phyloP scores from a whole-genome alignment of 495 filamentous ascomycete species.

The Talaromyces trachyspermus region DNA sequence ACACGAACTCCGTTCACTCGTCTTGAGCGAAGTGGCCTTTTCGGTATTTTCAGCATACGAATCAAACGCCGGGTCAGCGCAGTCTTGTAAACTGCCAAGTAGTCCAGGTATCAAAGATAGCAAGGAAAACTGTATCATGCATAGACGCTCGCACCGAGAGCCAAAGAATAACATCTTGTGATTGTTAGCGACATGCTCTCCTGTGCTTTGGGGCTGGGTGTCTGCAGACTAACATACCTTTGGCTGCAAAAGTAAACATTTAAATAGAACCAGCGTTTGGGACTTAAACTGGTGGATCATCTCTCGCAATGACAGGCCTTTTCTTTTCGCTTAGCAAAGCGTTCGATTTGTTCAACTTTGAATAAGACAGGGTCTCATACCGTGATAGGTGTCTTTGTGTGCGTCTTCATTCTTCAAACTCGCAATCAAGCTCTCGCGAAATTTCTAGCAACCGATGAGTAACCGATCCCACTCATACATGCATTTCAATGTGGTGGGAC shows the following conservation, averaged over 20 bases:
- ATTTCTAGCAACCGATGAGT: constrained; percentile 51
- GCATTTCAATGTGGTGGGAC: constrained; percentile 13
- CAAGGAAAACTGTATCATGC: constrained; percentile 96
- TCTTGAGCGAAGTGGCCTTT: constrained; percentile 78
- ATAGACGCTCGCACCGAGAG: constrained; percentile 84
- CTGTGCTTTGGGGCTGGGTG: not conserved
- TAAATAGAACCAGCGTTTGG: constrained; percentile 89
- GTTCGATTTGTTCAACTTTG: constrained; percentile 14
- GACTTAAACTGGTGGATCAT: constrained; percentile 88
- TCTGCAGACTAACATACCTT: too few species aligned
- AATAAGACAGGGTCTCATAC: constrained; percentile 30
- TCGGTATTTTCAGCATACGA: constrained; percentile 67
- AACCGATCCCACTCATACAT: not conserved
- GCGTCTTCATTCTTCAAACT: constrained; percentile 60
- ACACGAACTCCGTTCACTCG: constrained; percentile 83
- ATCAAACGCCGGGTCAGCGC: constrained; percentile 83
- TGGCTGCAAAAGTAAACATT: constrained; percentile 85
- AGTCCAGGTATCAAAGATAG: constrained; percentile 91
- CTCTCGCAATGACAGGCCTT: constrained; percentile 78
- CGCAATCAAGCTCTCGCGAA: constrained; percentile 78
- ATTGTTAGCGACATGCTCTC: not conserved
- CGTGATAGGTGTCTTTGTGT: constrained; percentile 79
- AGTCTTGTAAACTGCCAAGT: constrained; percentile 78
- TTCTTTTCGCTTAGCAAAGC: too few species aligned
- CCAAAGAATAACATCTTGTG: constrained; percentile 96